Percentiles rank a stretch among this genome's conserved stretches.
These are phyloP conservation scores for Puccinia coronata DNA, from an alignment of 1,284 basidiomycete species.

Conservation along the genomic window DNA sequence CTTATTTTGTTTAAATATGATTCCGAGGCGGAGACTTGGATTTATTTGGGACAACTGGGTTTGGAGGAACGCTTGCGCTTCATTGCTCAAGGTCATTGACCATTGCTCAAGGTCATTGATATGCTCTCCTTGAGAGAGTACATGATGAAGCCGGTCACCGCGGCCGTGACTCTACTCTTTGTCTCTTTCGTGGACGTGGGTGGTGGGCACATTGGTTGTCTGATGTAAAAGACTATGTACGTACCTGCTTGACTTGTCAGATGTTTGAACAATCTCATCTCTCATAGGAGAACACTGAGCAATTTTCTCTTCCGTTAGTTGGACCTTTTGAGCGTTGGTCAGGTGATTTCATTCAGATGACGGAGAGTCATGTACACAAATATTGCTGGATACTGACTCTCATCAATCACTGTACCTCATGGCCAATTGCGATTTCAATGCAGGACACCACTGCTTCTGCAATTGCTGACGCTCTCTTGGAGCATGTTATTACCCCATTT, in stretches of 20 bases:
- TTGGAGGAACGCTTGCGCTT: background rate
- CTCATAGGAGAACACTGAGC: background rate
- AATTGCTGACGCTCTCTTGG: background rate
- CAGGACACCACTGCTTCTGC: background rate
- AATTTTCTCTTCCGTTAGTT: background rate
- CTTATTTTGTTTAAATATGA: no score
- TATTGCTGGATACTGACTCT: background rate
- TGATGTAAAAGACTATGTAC: background rate
- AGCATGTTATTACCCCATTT: no score
- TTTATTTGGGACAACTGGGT: background rate
- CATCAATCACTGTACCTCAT: slow-evolving; percentile 15
- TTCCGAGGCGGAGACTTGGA: no score
- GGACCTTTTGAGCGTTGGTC: slow-evolving; percentile 18
- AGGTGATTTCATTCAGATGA: no score
- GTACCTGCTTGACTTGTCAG: background rate
- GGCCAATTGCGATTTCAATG: background rate
- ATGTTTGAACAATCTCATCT: no score
- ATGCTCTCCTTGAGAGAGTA: background rate
- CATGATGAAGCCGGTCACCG: background rate
- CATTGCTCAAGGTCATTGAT: background rate
- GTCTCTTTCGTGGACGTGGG: background rate
- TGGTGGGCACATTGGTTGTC: background rate
- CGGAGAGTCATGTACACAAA: background rate
- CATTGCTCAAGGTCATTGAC: background rate
- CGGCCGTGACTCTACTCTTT: background rate